A percentile compares a stretch with the other conserved stretches of the same genome.
Conservation (phyloP, 768 basidiomycete genomes). For the Daedaleopsis sinensis region DNA sequence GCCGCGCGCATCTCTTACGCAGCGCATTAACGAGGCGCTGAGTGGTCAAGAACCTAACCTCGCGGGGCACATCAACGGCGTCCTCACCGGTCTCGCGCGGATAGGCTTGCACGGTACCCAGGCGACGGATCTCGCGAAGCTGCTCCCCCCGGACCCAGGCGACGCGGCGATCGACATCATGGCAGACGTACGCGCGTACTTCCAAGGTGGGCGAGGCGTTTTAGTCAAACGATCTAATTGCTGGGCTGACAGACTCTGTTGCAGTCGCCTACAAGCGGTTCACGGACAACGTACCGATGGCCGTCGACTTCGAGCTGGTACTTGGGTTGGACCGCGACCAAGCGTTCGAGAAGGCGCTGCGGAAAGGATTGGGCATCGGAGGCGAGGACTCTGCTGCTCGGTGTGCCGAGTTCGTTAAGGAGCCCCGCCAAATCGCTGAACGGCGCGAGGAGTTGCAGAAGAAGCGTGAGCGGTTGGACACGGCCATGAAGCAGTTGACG, state of each 20-base stretch:
- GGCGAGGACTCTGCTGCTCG: constrained; percentile 47
- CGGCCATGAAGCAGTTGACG: constrained; percentile 46
- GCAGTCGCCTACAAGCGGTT: constrained; percentile 49
- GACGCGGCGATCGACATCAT: constrained; percentile 65
- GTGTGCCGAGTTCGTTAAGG: constrained; percentile 55
- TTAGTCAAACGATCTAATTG: too few species aligned
- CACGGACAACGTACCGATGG: constrained; percentile 44
- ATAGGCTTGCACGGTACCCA: constrained; percentile 41
- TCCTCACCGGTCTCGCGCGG: constrained; percentile 31
- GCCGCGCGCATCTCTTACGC: constrained; percentile 5
- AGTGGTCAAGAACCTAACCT: constrained; percentile 3
- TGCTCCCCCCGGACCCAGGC: constrained; percentile 54
- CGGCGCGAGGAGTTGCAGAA: constrained; percentile 51
- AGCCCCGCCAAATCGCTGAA: constrained; percentile 47
- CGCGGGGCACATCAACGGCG: constrained; percentile 33
- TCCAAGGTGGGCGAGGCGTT: constrained; percentile 55
- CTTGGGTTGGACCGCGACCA: constrained; percentile 50
- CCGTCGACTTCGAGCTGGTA: constrained; percentile 54
- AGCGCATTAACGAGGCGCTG: not conserved
- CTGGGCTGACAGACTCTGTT: not conserved
- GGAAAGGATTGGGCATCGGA: constrained; percentile 53
- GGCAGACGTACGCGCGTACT: constrained; percentile 74
- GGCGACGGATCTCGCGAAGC: constrained; percentile 47
- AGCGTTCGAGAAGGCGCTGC: constrained; percentile 48
- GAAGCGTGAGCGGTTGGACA: constrained; percentile 52